A percentile compares a stretch with the other conserved stretches of the same genome.
Conservation (phyloP, 2,329 filamentous ascomycete genomes). For the Diaporthe australafricana region DNA sequence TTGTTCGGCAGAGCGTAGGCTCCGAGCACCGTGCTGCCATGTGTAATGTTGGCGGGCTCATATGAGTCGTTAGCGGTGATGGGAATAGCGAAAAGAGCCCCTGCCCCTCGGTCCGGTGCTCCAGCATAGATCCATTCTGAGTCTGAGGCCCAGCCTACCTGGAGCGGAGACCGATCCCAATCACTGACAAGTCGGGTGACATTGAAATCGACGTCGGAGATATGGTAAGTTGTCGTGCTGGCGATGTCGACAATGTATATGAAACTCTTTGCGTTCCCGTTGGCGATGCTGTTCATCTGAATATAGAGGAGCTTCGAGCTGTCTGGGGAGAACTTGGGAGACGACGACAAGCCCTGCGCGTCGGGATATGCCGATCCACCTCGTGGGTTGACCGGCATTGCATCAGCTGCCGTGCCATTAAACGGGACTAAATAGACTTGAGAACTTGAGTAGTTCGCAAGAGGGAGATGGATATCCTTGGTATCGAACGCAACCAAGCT, state of each 20-base stretch:
- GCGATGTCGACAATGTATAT: background rate
- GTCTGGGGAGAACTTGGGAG: slow-evolving; percentile 13
- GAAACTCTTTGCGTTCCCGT: background rate
- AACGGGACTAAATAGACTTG: background rate
- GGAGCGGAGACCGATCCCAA: slow-evolving; percentile 17
- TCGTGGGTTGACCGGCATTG: background rate
- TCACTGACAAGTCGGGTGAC: background rate
- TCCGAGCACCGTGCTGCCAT: background rate
- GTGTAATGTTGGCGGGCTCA: background rate
- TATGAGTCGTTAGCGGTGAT: background rate
- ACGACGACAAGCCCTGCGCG: background rate
- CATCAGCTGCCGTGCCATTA: background rate
- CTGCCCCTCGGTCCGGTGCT: background rate
- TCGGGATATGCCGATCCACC: background rate
- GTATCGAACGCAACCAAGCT: background rate
- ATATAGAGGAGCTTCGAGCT: slow-evolving; percentile 1
- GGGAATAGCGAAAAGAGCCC: background rate
- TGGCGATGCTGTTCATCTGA: background rate
- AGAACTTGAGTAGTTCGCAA: background rate
- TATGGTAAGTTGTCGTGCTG: background rate
- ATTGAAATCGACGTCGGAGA: background rate
- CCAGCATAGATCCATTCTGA: background rate
- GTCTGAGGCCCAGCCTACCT: slow-evolving; percentile 7
- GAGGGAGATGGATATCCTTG: background rate
- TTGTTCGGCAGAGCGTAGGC: background rate